Conservation (phyloP, 257 asterid genomes). For the Linaria vulgaris region DNA sequence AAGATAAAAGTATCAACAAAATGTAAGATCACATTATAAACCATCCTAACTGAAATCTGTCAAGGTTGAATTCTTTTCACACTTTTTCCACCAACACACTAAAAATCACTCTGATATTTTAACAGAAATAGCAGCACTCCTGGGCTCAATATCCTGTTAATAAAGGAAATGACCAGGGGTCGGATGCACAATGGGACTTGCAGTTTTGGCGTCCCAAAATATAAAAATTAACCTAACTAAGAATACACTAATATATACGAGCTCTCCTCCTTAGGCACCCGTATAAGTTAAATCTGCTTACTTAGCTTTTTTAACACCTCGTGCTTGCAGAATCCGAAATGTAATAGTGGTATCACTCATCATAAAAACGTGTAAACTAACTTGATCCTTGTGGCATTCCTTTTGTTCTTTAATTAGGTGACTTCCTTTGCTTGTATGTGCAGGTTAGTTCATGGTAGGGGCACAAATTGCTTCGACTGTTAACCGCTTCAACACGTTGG, state of each 20-base stretch:
- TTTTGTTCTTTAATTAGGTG: slow-evolving; percentile 24
- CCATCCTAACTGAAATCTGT: slow-evolving; percentile 45
- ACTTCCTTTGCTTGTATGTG: slow-evolving; percentile 21
- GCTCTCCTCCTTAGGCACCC: slow-evolving; percentile 35
- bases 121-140: slow-evolving; percentile 31
- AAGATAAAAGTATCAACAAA: slow-evolving; percentile 6
- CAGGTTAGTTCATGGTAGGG: slow-evolving; percentile 31
- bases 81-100: slow-evolving; percentile 20
- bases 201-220: slow-evolving; percentile 35
- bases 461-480: slow-evolving; percentile 85
- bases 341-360: background rate
- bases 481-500: slow-evolving; percentile 66
- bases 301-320: slow-evolving; percentile 34
- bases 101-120: slow-evolving; percentile 25
- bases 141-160: slow-evolving; percentile 47
- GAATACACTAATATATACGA: slow-evolving; percentile 28
- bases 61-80: slow-evolving; percentile 32
- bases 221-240: slow-evolving; percentile 32
- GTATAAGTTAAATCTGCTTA: slow-evolving; percentile 33
- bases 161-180: slow-evolving; percentile 43
- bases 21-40: slow-evolving; percentile 37
- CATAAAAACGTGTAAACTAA: slow-evolving; percentile 27
- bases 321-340: slow-evolving; percentile 26
- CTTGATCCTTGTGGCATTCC: slow-evolving; percentile 22
- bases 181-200: slow-evolving; percentile 30